These are phyloP conservation scores for Emericellopsis terricola DNA, from an alignment of 495 filamentous ascomycete species.

Conservation along the genomic window DNA sequence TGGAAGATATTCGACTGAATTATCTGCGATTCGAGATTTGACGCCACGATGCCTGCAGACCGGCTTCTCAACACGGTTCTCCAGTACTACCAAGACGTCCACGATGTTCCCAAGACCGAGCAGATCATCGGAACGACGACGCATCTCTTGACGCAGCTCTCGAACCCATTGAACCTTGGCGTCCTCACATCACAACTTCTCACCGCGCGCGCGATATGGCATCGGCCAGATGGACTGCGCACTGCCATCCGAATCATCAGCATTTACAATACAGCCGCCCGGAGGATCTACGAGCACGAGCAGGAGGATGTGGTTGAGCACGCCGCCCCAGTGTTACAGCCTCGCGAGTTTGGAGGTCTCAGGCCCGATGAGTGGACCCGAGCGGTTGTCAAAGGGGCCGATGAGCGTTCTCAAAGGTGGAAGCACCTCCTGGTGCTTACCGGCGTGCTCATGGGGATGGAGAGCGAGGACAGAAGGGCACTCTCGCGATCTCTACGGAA, in stretches of 20 bases:
- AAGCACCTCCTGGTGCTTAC: conserved; percentile 67
- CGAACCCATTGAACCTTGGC: conserved; percentile 79
- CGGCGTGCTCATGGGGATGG: conserved; percentile 70
- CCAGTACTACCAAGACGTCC: conserved; percentile 28
- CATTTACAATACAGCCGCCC: conserved; percentile 72
- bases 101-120: conserved; percentile 28
- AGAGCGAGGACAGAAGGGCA: conserved; percentile 44
- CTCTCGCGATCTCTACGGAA: conserved; percentile 41
- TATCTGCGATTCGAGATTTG: no score
- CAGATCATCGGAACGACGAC: conserved; percentile 63
- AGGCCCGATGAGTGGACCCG: conserved; percentile 62
- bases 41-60: conserved; percentile 24
- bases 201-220: conserved; percentile 74
- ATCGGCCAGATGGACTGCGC: conserved; percentile 48
- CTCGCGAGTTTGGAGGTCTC: conserved; percentile 25
- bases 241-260: conserved; percentile 62
- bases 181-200: conserved; percentile 84
- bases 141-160: conserved; percentile 62
- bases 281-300: conserved; percentile 39
- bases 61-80: conserved; percentile 31
- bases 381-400: conserved; percentile 66
- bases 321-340: neutral
- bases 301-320: conserved; percentile 10
- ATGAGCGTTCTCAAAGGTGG: conserved; percentile 74
- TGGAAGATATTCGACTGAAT: no score